Conservation (phyloP, 352 stramenopile species). For the Phytophthora lateralis region DNA sequence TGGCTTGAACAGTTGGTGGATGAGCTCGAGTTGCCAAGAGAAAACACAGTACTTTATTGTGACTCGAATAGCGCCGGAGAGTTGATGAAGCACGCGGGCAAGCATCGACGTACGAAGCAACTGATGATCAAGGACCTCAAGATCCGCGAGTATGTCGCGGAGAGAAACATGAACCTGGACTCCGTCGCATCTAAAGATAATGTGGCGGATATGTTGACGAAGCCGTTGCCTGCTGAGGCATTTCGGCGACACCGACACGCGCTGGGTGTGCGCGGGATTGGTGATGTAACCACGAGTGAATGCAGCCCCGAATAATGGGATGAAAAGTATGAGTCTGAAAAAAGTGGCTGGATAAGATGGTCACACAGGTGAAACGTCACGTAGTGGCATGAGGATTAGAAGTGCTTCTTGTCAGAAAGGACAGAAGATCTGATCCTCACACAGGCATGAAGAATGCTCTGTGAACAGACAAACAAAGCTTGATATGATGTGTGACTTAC, state of each 20-base stretch:
- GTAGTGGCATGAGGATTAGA: too few relatives aligned
- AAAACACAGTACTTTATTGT: conserved; percentile 2
- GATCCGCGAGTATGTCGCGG: conserved; percentile 18
- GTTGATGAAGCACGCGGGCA: conserved; percentile 18
- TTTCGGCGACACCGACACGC: conserved; percentile 6
- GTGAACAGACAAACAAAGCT: too few relatives aligned
- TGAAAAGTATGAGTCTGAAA: too few relatives aligned
- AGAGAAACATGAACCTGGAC: conserved; percentile 6
- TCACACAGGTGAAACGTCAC: too few relatives aligned
- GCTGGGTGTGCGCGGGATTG: too few relatives aligned
- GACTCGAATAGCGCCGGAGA: conserved; percentile 20
- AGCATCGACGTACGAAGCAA: conserved; percentile 20
- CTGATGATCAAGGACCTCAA: conserved; percentile 24
- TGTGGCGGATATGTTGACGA: conserved; percentile 24
- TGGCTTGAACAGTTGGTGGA: conserved; percentile 23
- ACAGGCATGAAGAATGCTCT: too few relatives aligned
- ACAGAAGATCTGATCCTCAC: too few relatives aligned
- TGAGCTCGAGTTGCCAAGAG: conserved; percentile 12
- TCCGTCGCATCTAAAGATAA: conserved; percentile 11
- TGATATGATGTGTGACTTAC: too few relatives aligned
- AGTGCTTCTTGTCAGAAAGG: too few relatives aligned
- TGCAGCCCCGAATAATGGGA: too few relatives aligned
- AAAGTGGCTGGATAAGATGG: too few relatives aligned
- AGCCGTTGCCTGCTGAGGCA: conserved; percentile 7
- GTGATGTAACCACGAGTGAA: too few relatives aligned